A percentile compares a stretch with the other conserved stretches of the same genome.
Evolutionary conservation across 345 rosid species (phyloP).

Genomic region (Ceriops tagal): DNA sequence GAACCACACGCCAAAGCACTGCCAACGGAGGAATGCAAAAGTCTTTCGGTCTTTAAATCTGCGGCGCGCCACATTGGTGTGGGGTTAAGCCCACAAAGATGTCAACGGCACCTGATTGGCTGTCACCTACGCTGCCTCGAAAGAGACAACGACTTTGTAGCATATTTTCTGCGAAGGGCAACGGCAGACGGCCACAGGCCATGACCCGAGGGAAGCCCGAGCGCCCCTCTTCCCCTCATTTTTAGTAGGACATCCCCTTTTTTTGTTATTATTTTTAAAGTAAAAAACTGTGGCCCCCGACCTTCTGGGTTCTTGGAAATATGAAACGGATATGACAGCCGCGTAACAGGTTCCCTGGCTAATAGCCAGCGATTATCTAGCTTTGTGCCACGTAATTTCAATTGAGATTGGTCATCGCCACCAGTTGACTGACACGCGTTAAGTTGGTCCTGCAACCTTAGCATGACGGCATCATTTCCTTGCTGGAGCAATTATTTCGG

Average conservation of each 20-base stretch:
- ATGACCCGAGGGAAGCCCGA: no score
- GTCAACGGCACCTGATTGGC: constrained; percentile 10
- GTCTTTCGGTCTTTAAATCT: not conserved
- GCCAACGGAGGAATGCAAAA: not conserved
- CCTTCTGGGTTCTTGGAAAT: no score
- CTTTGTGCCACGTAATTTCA: not conserved
- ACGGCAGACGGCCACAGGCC: no score
- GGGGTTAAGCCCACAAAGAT: not conserved
- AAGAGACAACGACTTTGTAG: not conserved
- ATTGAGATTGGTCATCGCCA: not conserved
- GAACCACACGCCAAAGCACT: constrained; percentile 14
- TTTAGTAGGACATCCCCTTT: no score
- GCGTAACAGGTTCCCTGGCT: not conserved
- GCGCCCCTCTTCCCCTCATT: no score
- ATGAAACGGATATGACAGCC: constrained; percentile 3
- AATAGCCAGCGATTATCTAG: not conserved
- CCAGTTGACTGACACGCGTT: not conserved
- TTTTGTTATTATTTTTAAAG: no score
- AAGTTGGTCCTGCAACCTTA: not conserved
- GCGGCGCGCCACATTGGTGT: not conserved
- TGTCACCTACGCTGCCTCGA: not conserved
- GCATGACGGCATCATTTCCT: constrained; percentile 7
- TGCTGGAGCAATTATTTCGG: no score
- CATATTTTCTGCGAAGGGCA: not conserved
- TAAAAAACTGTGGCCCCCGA: no score